Evolutionary conservation across 306 rosid species (phyloP).

Genomic region (Begonia peltatifolia): DNA sequence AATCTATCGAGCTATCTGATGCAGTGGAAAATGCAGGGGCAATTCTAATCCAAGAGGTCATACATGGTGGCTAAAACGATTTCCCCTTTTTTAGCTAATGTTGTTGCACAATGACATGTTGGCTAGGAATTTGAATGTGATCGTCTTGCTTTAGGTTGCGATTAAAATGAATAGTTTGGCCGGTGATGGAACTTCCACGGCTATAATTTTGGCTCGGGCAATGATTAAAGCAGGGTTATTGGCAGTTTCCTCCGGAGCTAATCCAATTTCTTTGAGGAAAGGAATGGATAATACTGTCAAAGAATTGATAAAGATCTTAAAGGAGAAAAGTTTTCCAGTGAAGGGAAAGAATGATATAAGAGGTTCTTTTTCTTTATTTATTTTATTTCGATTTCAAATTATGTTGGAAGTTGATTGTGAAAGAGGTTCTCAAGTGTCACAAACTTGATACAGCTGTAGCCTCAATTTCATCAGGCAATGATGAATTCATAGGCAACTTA

Average conservation of each 20-base stretch:
- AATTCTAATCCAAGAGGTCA: slow-evolving; percentile 93
- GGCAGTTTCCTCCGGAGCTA: slow-evolving; percentile 84
- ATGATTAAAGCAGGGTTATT: slow-evolving; percentile 63
- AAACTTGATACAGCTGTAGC: slow-evolving; percentile 62
- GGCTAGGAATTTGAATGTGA: neutral
- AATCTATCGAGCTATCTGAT: slow-evolving; percentile 76
- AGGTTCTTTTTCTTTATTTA: slow-evolving; percentile 39
- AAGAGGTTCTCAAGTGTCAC: neutral
- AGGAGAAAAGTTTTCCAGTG: slow-evolving; percentile 65
- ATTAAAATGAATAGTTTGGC: slow-evolving; percentile 83
- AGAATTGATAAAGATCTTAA: slow-evolving; percentile 54
- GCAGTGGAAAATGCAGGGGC: slow-evolving; percentile 91
- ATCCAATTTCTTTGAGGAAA: slow-evolving; percentile 77
- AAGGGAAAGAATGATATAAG: slow-evolving; percentile 74
- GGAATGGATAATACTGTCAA: slow-evolving; percentile 82
- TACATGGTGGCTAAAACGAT: slow-evolving; percentile 38
- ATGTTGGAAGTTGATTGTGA: too few relatives aligned
- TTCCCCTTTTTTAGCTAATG: slow-evolving; percentile 3
- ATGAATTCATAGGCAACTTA: slow-evolving; percentile 65
- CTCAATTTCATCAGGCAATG: slow-evolving; percentile 86
- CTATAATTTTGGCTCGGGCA: slow-evolving; percentile 78
- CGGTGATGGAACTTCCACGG: slow-evolving; percentile 96
- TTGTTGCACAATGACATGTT: too few relatives aligned
- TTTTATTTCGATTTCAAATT: slow-evolving; percentile 2
- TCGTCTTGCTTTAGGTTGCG: slow-evolving; percentile 58